Conservation (phyloP, 192 early-diverging fungal species). For the Rhizoclosmatium sp. region DNA sequence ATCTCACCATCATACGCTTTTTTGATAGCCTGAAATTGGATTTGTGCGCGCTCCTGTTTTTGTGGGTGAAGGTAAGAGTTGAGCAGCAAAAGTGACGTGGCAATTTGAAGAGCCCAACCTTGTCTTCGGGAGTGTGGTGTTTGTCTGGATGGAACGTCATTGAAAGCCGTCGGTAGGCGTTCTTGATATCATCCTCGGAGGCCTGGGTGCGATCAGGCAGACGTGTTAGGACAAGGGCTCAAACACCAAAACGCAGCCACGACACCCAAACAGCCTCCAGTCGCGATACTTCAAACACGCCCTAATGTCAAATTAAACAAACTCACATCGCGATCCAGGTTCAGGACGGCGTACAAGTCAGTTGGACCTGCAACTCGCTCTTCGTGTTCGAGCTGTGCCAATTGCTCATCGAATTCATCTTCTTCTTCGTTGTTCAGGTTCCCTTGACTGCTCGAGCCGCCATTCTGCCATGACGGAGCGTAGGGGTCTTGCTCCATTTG, state of each 20-base stretch:
- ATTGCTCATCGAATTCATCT: slow-evolving; percentile 22
- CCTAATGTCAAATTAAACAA: neutral
- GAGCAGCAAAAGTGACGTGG: neutral
- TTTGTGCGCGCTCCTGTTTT: slow-evolving; percentile 49
- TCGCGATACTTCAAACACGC: too few relatives aligned
- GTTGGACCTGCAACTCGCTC: slow-evolving; percentile 28
- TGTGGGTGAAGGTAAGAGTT: neutral
- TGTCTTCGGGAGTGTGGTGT: slow-evolving; percentile 51
- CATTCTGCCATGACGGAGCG: neutral
- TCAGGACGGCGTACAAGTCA: slow-evolving; percentile 41
- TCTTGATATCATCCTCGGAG: slow-evolving; percentile 60
- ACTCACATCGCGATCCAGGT: slow-evolving; percentile 36
- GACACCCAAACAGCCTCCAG: too few relatives aligned
- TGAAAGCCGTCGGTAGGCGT: slow-evolving; percentile 58
- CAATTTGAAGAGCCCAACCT: slow-evolving; percentile 28
- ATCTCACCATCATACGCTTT: slow-evolving; percentile 55
- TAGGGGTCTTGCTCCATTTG: neutral
- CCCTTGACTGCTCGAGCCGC: neutral
- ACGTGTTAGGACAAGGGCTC: neutral
- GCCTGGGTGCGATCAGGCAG: slow-evolving; percentile 35
- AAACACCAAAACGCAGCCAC: too few relatives aligned
- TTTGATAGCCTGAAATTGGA: slow-evolving; percentile 58
- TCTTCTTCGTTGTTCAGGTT: neutral
- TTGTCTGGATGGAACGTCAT: slow-evolving; percentile 68
- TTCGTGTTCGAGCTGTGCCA: slow-evolving; percentile 23